These are phyloP conservation scores for Penicillium argentinense DNA, from an alignment of 495 filamentous ascomycete genomes.

Conservation along the genomic window DNA sequence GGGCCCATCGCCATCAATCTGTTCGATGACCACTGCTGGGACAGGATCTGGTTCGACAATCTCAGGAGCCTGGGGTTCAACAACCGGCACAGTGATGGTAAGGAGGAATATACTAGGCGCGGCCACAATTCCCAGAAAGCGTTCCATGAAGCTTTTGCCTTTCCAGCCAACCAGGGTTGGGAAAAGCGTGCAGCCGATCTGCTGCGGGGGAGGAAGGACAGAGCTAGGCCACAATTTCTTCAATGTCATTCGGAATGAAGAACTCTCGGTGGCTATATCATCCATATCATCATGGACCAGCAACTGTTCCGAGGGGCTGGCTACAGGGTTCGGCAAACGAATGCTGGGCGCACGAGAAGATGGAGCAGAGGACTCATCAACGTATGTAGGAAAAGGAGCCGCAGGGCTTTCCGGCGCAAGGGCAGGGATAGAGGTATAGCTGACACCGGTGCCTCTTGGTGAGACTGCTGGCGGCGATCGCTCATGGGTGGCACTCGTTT, in stretches of 20 bases:
- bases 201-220: slow-evolving; percentile 65
- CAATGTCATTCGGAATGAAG: slow-evolving; percentile 5
- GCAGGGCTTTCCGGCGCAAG: slow-evolving; percentile 29
- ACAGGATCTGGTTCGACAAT: slow-evolving; percentile 32
- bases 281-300: slow-evolving; percentile 31
- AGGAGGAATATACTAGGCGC: slow-evolving; percentile 88
- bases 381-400: slow-evolving; percentile 53
- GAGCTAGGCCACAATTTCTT: slow-evolving; percentile 74
- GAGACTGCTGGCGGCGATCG: slow-evolving; percentile 34
- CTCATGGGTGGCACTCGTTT: slow-evolving; percentile 16
- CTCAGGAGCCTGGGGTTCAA: slow-evolving; percentile 64
- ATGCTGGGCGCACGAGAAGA: slow-evolving; percentile 53
- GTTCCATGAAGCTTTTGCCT: slow-evolving; percentile 75
- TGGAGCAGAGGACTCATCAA: slow-evolving; percentile 41
- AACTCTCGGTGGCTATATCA: slow-evolving; percentile 15
- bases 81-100: slow-evolving; percentile 88
- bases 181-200: slow-evolving; percentile 76
- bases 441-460: slow-evolving; percentile 26
- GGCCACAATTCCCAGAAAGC: slow-evolving; percentile 72
- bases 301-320: slow-evolving; percentile 49
- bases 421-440: slow-evolving; percentile 4
- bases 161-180: slow-evolving; percentile 81
- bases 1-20: slow-evolving; percentile 23
- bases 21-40: slow-evolving; percentile 40
- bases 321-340: slow-evolving; percentile 46